These are phyloP conservation scores for Capsicum baccatum DNA, from an alignment of 257 asterid genomes.

Conservation along the genomic window DNA sequence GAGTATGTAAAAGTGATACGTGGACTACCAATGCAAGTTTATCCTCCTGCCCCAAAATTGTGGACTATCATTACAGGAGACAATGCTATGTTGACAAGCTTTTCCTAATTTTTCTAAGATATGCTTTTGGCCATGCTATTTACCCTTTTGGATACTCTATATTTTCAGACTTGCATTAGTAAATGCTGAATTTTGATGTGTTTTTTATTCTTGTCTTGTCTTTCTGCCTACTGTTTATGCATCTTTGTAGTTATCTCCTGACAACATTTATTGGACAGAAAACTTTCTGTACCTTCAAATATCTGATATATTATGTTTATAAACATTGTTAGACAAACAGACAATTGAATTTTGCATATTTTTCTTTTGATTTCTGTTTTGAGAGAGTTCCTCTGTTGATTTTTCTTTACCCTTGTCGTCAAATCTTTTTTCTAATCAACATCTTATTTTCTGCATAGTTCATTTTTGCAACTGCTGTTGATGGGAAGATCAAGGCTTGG, in stretches of 20 bases:
- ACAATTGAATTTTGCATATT: neutral
- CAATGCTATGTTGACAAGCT: neutral
- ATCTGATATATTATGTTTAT: neutral
- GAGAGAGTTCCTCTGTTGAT: neutral
- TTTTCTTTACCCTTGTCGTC: neutral
- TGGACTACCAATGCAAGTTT: neutral
- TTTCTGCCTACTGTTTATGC: neutral
- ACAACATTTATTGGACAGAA: slow-evolving; percentile 19
- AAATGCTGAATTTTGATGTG: neutral
- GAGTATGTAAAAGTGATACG: slow-evolving; percentile 3
- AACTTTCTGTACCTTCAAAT: neutral
- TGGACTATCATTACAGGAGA: neutral
- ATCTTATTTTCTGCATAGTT: slow-evolving; percentile 45
- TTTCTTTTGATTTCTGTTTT: neutral
- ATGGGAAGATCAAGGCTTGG: slow-evolving; percentile 83
- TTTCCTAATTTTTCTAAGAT: neutral
- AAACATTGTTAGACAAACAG: neutral
- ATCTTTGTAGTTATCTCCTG: slow-evolving; percentile 1
- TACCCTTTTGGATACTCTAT: neutral
- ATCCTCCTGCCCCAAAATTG: neutral
- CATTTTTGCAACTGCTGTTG: slow-evolving; percentile 61
- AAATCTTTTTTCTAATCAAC: neutral
- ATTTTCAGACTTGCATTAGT: neutral
- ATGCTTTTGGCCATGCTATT: neutral
- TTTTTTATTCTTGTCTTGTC: neutral